Percentiles rank a stretch among this genome's conserved stretches.
Evolutionary conservation across 768 basidiomycete genomes (phyloP).

Genomic region (Lyophyllum semitale): DNA sequence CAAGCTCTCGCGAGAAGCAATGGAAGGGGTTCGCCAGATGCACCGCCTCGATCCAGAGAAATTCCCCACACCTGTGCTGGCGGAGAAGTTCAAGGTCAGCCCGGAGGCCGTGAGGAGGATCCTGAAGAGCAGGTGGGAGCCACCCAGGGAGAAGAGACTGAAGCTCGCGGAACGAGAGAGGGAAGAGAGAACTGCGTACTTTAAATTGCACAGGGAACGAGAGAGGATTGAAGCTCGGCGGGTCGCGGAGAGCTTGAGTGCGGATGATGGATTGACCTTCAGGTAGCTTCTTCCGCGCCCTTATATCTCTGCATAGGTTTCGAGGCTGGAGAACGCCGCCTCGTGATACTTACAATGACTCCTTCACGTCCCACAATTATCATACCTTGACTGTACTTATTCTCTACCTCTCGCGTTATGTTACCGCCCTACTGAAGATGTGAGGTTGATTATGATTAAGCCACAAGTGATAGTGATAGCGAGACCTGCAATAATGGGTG

Average conservation of each 20-base stretch:
- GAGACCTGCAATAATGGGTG: neutral
- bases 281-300: slow-evolving; percentile 26
- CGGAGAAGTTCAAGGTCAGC: slow-evolving; percentile 76
- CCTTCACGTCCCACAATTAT: slow-evolving; percentile 5
- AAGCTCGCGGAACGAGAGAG: slow-evolving; percentile 54
- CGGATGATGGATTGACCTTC: slow-evolving; percentile 36
- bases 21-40: slow-evolving; percentile 75
- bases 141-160: slow-evolving; percentile 52
- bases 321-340: slow-evolving; percentile 6
- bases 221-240: slow-evolving; percentile 42
- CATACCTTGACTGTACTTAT: slow-evolving; percentile 1
- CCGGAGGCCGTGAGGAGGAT: slow-evolving; percentile 83
- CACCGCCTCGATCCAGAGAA: slow-evolving; percentile 62
- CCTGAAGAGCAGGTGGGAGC: slow-evolving; percentile 73
- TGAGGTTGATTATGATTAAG: too few relatives aligned
- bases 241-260: slow-evolving; percentile 27
- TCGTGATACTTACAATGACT: slow-evolving; percentile 11
- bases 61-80: slow-evolving; percentile 69
- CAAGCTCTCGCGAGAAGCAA: slow-evolving; percentile 80
- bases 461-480: slow-evolving; percentile 3
- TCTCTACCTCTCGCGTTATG: neutral
- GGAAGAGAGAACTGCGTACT: slow-evolving; percentile 38
- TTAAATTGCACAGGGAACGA: slow-evolving; percentile 38
- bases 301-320: neutral
- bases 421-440: too few relatives aligned